phyloP scores from a whole-genome alignment of 768 basidiomycete species.

The Hypsizygus marmoreus region DNA sequence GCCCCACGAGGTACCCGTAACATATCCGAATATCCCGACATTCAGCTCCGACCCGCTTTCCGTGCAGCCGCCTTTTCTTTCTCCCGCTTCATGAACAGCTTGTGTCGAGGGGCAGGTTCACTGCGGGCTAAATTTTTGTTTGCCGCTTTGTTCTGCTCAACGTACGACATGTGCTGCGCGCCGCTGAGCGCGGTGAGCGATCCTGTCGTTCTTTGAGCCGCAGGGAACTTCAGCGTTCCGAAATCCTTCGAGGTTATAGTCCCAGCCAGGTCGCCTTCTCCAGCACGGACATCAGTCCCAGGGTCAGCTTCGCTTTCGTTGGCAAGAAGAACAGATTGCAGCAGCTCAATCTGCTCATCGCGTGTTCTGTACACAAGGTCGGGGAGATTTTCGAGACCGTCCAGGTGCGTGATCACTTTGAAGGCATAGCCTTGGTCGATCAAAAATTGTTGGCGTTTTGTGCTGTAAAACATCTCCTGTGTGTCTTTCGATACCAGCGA shows the following conservation, averaged over 20 bases:
- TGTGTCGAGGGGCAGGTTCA: constrained; percentile 61
- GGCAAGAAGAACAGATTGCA: constrained; percentile 89
- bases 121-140: constrained; percentile 80
- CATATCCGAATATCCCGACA: constrained; percentile 18
- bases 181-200: constrained; percentile 84
- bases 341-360: constrained; percentile 93
- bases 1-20: constrained; percentile 11
- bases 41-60: constrained; percentile 33
- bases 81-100: constrained; percentile 82
- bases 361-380: constrained; percentile 90
- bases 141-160: constrained; percentile 89
- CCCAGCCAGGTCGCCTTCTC: constrained; percentile 83
- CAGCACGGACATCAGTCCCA: constrained; percentile 79
- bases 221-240: constrained; percentile 69
- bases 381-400: constrained; percentile 83
- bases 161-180: constrained; percentile 89
- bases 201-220: constrained; percentile 77
- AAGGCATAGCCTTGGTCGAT: constrained; percentile 99
- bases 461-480: constrained; percentile 99
- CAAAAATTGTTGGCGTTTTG: constrained; percentile 97
- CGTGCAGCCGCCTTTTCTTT: constrained; percentile 63
- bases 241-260: constrained; percentile 88
- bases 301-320: constrained; percentile 91
- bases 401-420: constrained; percentile 98
- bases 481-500: constrained; percentile 99